Percentiles rank a stretch among this genome's conserved stretches.
Conservation (phyloP, 2,329 filamentous ascomycete genomes). For the Alternaria viburni region DNA sequence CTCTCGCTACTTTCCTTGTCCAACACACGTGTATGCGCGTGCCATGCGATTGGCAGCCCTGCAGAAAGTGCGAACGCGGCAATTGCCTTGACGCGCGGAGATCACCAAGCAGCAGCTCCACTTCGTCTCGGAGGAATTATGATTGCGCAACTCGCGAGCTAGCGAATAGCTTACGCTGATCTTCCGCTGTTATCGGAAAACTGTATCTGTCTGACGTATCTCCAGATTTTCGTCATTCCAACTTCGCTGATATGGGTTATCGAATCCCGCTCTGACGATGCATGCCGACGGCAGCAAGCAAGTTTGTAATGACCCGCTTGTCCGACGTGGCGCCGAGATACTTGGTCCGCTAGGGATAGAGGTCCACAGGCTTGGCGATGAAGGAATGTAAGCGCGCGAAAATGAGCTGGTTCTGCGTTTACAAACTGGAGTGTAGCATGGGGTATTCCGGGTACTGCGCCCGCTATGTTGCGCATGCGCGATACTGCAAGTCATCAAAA, state of each 20-base stretch:
- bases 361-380: not conserved
- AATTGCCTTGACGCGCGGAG: not conserved
- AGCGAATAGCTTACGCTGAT: conserved; percentile 3
- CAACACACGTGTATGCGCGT: not conserved
- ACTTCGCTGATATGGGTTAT: not conserved
- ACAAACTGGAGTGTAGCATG: not conserved
- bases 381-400: not conserved
- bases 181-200: conserved; percentile 4
- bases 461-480: not conserved
- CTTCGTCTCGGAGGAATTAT: not conserved
- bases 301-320: not conserved
- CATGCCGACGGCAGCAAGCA: not conserved
- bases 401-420: not conserved
- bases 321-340: conserved; percentile 11
- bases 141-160: conserved; percentile 7
- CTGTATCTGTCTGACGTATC: conserved; percentile 7
- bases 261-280: not conserved
- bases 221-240: not conserved
- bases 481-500: not conserved
- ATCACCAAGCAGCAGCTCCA: not conserved
- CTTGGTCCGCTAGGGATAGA: not conserved
- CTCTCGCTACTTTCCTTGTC: not conserved
- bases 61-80: conserved; percentile 1
- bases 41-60: conserved; percentile 6
- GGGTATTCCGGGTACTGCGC: not conserved